These are phyloP conservation scores for Umbelopsis ramanniana DNA, from an alignment of 192 early-diverging fungal species.

Conservation along the genomic window DNA sequence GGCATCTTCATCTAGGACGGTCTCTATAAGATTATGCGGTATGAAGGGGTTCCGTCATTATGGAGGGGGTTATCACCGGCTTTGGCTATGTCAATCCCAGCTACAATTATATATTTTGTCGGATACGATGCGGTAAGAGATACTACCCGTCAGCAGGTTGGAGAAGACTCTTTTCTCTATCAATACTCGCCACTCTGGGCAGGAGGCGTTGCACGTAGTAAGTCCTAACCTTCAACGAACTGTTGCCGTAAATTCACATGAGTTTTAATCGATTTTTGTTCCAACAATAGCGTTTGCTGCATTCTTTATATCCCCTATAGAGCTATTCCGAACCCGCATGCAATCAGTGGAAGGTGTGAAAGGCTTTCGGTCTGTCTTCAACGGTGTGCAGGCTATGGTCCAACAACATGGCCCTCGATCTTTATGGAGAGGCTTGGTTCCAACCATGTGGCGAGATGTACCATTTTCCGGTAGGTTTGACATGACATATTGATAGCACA, in stretches of 20 bases:
- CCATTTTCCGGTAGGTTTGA: constrained; percentile 79
- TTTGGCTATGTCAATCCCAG: constrained; percentile 86
- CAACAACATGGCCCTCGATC: constrained; percentile 58
- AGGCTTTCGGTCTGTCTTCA: constrained; percentile 61
- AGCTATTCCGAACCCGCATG: constrained; percentile 91
- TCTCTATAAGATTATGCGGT: constrained; percentile 74
- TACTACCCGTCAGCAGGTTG: constrained; percentile 28
- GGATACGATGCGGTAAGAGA: constrained; percentile 91
- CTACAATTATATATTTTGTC: constrained; percentile 92
- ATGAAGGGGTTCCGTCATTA: constrained; percentile 80
- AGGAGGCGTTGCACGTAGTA: constrained; percentile 80
- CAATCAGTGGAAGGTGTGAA: constrained; percentile 71
- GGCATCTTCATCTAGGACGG: constrained; percentile 55
- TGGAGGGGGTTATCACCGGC: constrained; percentile 91
- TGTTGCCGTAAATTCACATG: background rate
- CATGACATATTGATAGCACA: background rate
- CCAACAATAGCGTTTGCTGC: constrained; percentile 67
- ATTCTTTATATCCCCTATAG: constrained; percentile 84
- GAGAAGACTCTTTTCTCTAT: constrained; percentile 14
- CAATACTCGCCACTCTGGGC: constrained; percentile 72
- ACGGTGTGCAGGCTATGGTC: constrained; percentile 65
- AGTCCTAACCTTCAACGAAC: background rate
- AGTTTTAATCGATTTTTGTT: background rate
- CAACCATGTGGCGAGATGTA: constrained; percentile 94
- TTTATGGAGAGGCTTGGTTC: constrained; percentile 86